These are phyloP conservation scores for Ochromonas danica DNA, from an alignment of 108 stramenopile genomes.

Conservation along the genomic window DNA sequence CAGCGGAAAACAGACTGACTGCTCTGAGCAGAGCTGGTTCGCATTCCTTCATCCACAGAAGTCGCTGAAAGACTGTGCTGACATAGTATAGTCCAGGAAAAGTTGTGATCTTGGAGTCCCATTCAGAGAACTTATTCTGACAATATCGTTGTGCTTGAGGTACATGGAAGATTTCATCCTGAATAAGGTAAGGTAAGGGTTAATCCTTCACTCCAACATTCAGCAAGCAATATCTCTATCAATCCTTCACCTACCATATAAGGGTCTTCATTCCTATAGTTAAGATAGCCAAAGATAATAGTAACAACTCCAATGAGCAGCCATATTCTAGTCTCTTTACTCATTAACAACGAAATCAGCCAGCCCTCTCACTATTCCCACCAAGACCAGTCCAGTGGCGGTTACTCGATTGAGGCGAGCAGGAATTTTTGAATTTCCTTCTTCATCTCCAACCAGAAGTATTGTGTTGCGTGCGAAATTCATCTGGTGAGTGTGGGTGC, in stretches of 20 bases:
- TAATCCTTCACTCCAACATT: background rate
- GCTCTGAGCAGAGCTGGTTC: too few species aligned
- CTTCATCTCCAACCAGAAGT: too few species aligned
- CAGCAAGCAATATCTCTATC: background rate
- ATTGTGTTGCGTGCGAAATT: too few species aligned
- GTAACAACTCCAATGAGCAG: background rate
- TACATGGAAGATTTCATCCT: conserved; percentile 33
- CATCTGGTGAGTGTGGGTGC: too few species aligned
- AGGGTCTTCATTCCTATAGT: background rate
- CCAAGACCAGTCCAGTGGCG: too few species aligned
- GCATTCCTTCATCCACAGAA: too few species aligned
- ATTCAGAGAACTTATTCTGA: background rate
- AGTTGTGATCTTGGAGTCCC: conserved; percentile 35
- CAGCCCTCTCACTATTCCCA: too few species aligned
- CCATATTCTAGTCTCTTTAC: background rate
- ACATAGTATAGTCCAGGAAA: conserved; percentile 35
- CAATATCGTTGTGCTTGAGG: background rate
- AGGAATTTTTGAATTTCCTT: too few species aligned
- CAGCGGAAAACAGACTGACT: too few species aligned
- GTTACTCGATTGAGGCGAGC: too few species aligned
- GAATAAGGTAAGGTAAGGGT: background rate
- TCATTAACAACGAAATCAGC: too few species aligned
- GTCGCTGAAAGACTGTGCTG: too few species aligned
- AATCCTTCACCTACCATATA: background rate
- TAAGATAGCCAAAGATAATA: background rate